Evolutionary conservation across 805 yeast species (phyloP), one percentile per base, ranked within the genome.

Genomic region (Sugiyamaella valdiviana): DNA sequence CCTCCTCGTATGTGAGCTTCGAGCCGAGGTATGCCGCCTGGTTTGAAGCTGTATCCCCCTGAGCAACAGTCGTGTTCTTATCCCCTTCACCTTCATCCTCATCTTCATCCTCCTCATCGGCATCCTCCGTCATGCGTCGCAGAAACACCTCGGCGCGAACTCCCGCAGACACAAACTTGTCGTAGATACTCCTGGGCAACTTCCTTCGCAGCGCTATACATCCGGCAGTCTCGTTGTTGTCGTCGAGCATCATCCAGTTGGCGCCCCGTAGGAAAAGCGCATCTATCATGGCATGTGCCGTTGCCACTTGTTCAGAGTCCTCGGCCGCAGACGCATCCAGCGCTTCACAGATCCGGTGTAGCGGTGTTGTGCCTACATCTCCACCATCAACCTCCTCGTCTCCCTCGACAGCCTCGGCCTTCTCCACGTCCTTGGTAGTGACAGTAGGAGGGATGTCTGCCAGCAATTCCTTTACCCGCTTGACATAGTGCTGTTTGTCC

Each of bases 181-280:
- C 60, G 56, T 79, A 79, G 36, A 85, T 67, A 20, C 67, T 67
- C 5, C 70, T 62, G 62, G 78, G 76, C n/a, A 72, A 67, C 2
- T 60, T 56, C 44, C 84, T 69, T 42, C 79, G 76, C 35, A 74
- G 65, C 20, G 90, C 71, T 6, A 89, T 74, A 64, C 95, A 90
- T 1, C 95, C 98, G 0, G 96, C 88, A 0, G 96, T 86, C 52
- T 82, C 81, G 55, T 79, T 73, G 46, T 82, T 77, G 50, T 72
- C 75, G 63, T 89, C 95, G 2, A 80, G 70, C 57, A 85, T 72
- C 64, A 84, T 82, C 97, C 97, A 90, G 7, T 95, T 95, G 0
- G 95, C 96, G 23, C 97, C 97, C 62, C 80, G 83, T 60, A 85
- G 80, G 55, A 90, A 82, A 50, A 90, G 65, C 17, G 71, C 74